Conservation (phyloP, 2,329 filamentous ascomycete species). For the Epichloe uncinata region DNA sequence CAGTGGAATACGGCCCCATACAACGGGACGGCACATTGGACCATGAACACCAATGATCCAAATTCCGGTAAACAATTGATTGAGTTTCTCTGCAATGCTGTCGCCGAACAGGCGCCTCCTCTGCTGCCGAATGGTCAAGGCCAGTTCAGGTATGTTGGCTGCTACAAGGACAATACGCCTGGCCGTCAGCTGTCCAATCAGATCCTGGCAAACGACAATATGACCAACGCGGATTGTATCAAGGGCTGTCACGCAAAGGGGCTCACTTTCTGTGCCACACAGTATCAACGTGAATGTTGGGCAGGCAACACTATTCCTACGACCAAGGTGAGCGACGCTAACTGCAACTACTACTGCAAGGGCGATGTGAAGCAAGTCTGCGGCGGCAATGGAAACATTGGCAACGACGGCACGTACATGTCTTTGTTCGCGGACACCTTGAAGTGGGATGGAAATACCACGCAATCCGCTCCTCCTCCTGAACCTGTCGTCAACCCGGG, state of each 20-base stretch:
- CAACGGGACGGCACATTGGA: constrained; percentile 36
- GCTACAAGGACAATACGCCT: constrained; percentile 43
- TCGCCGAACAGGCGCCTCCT: constrained; percentile 39
- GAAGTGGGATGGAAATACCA: constrained; percentile 16
- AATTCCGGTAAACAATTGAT: constrained; percentile 37
- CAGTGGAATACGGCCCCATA: constrained; percentile 44
- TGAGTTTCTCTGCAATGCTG: constrained; percentile 36
- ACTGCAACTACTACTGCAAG: constrained; percentile 39
- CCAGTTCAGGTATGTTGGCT: constrained; percentile 39
- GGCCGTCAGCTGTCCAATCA: constrained; percentile 34
- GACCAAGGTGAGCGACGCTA: constrained; percentile 26
- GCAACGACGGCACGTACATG: constrained; percentile 27
- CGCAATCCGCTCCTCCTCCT: constrained; percentile 8
- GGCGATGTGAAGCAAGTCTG: constrained; percentile 38
- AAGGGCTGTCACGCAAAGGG: constrained; percentile 23
- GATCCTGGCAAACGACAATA: constrained; percentile 26
- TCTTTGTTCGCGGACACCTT: constrained; percentile 32
- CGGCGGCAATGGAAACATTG: constrained; percentile 32
- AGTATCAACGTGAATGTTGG: constrained; percentile 42
- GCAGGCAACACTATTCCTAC: constrained; percentile 35
- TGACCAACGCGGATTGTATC: constrained; percentile 33
- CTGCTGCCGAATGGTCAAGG: constrained; percentile 29
- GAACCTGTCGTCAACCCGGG: constrained; percentile 25
- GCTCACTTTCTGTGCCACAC: constrained; percentile 31
- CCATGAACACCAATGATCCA: constrained; percentile 43